A percentile compares a stretch with the other conserved stretches of the same genome.
Conservation (phyloP, 345 rosid genomes). For the Lumnitzera racemosa region DNA sequence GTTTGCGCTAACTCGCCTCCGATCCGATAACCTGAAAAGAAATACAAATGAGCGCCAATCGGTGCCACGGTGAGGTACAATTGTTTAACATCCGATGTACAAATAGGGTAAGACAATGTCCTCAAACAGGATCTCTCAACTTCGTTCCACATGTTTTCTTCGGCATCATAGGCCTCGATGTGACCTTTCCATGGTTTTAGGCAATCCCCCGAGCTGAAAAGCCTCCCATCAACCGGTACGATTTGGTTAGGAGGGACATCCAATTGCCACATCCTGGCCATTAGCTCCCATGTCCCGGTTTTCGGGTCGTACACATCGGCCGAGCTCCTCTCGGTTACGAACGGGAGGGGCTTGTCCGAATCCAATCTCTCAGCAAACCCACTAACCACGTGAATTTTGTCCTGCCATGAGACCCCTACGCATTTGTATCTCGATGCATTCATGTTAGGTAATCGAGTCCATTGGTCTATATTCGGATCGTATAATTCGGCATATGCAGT, state of each 20-base stretch:
- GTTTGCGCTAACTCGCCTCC: constrained; percentile 20
- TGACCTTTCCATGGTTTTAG: constrained; percentile 54
- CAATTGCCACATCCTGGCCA: constrained; percentile 51
- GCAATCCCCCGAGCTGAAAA: constrained; percentile 59
- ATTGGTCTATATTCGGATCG: constrained; percentile 21
- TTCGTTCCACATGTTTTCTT: constrained; percentile 38
- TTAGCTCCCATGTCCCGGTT: constrained; percentile 29
- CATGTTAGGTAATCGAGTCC: constrained; percentile 34
- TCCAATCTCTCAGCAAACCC: constrained; percentile 30
- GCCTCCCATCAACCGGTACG: constrained; percentile 22
- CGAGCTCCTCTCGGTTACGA: constrained; percentile 38
- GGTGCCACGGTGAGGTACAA: constrained; percentile 44
- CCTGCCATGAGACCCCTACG: constrained; percentile 42
- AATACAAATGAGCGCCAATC: constrained; percentile 30
- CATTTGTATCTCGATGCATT: constrained; percentile 39
- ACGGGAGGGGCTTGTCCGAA: constrained; percentile 21
- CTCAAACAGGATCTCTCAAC: constrained; percentile 35
- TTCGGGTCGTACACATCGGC: constrained; percentile 37
- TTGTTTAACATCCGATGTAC: constrained; percentile 16
- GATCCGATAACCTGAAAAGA: constrained; percentile 32
- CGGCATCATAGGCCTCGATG: constrained; percentile 35
- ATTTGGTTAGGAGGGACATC: constrained; percentile 59
- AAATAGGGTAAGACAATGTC: constrained; percentile 15
- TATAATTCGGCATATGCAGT: constrained; percentile 29
- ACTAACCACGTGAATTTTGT: constrained; percentile 38